Base-by-base conservation (phyloP, 257 asterid genomes). In the Solanum pennellii region DNA sequence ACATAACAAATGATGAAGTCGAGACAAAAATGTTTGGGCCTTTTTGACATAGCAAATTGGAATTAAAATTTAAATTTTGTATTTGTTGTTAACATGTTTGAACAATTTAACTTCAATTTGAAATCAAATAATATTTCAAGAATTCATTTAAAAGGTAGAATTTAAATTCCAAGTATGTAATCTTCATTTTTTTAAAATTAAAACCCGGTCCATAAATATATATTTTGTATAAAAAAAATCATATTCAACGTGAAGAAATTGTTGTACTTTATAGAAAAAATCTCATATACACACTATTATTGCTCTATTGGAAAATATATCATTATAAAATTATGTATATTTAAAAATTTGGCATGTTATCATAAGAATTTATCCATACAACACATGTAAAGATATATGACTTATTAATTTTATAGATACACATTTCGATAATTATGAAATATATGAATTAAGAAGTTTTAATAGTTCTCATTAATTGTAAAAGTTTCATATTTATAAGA, bases 141-240 rank as follows among this genome's bases (percentile, higher is more conserved):
- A 65, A 66, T 66, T 25, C 10, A 66, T 66, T 25, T 25, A 25
- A 66, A 25, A 25, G 18, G 35, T 66, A 66, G 20, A 66, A 66
- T 25, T 5, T 65, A 10, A 65, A 65, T 65, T 65, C 16, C 72
- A 65, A n/a, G 72, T 25, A n/a, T 65, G 18, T 65, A 5, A 25
- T 25, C 16, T n/a, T 12, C 15, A 65, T 65, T n/a, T 60, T n/a
- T 0, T 0, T 0, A 12, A 25, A 65, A 11, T 25, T 65, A n/a
- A 25, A 66, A 25, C 37, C 25, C 25, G 10, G 18, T 25, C 20
- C 73, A 25, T 66, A 25, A 12, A 66, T 66, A 13, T 25, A 66
- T 2, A 66, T 66, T 12, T 25, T 25, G 4, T 25, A 11, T 14
- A 5, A 23, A 59, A 7, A 2, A 14, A 1, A 1, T 27, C 11